These are phyloP conservation scores for Falciphora oryzae DNA, from an alignment of 2,329 filamentous ascomycete species.

Conservation along the genomic window DNA sequence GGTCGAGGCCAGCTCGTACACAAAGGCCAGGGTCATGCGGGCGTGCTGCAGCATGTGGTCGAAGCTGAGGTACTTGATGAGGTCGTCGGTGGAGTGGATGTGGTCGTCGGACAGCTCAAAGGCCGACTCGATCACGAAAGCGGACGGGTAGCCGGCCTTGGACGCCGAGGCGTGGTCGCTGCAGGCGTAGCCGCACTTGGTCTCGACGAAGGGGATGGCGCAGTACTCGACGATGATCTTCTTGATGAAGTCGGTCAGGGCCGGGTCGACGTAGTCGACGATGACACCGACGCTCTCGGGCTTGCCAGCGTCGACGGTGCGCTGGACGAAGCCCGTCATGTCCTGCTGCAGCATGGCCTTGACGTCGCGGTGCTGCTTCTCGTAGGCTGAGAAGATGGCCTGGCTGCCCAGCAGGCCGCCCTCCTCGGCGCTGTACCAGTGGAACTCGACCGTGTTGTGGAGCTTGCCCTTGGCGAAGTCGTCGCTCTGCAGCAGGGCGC, in stretches of 20 bases:
- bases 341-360: conserved; percentile 98
- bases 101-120: conserved; percentile 59
- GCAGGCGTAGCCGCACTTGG: conserved; percentile 51
- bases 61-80: conserved; percentile 62
- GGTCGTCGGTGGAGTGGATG: conserved; percentile 69
- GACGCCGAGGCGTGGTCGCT: conserved; percentile 65
- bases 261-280: conserved; percentile 80
- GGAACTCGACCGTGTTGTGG: conserved; percentile 87
- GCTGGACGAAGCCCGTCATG: conserved; percentile 88
- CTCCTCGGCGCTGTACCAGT: conserved; percentile 93
- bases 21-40: conserved; percentile 40
- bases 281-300: conserved; percentile 88
- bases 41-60: conserved; percentile 62
- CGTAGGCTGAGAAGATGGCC: conserved; percentile 80
- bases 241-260: conserved; percentile 86
- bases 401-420: conserved; percentile 82
- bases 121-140: conserved; percentile 57
- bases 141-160: conserved; percentile 59
- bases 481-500: conserved; percentile 69
- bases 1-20: conserved; percentile 39
- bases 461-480: conserved; percentile 65
- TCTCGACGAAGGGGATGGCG: conserved; percentile 55
- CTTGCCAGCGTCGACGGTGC: conserved; percentile 74
- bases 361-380: conserved; percentile 65
- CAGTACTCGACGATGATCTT: conserved; percentile 81